A percentile compares a stretch with the other conserved stretches of the same genome.
Evolutionary conservation across 140 eudicot genomes (phyloP).

Genomic region (Bidens hawaiensis): DNA sequence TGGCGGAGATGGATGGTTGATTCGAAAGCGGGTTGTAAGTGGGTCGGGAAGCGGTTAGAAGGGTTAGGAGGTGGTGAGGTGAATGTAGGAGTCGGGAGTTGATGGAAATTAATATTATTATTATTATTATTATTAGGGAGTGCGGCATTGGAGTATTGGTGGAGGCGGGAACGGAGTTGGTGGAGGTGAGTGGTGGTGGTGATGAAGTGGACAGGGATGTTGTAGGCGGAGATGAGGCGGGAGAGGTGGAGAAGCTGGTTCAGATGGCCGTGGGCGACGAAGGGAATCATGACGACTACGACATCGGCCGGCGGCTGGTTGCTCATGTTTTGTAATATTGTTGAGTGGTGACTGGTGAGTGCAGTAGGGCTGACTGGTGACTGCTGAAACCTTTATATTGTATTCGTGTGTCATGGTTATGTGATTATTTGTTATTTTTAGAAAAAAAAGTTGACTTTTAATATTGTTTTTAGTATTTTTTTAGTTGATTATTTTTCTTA

Average conservation of each 20-base stretch:
- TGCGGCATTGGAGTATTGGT: neutral
- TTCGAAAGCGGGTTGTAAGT: constrained; percentile 39
- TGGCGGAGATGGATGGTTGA: constrained; percentile 33
- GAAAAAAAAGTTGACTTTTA: no score
- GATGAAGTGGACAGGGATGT: constrained; percentile 29
- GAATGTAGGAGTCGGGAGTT: constrained; percentile 18
- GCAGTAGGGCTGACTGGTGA: neutral
- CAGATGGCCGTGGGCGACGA: constrained; percentile 19
- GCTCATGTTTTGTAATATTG: neutral
- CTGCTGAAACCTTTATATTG: no score
- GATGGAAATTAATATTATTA: no score
- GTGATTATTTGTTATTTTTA: no score
- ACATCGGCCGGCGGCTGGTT: neutral
- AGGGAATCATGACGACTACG: constrained; percentile 16
- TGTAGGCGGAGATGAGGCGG: no score
- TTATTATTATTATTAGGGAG: no score
- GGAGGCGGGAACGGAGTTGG: constrained; percentile 34
- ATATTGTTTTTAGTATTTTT: no score
- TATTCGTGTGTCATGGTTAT: no score
- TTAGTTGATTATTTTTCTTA: no score
- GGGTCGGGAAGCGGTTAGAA: constrained; percentile 39
- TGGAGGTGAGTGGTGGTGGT: constrained; percentile 36
- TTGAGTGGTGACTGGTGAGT: neutral
- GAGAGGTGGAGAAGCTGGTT: no score
- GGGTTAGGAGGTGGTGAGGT: constrained; percentile 36